Evolutionary conservation across 441 rosid genomes (phyloP), one percentile per base, ranked within the genome.

Genomic region (Erodium moschatum): DNA sequence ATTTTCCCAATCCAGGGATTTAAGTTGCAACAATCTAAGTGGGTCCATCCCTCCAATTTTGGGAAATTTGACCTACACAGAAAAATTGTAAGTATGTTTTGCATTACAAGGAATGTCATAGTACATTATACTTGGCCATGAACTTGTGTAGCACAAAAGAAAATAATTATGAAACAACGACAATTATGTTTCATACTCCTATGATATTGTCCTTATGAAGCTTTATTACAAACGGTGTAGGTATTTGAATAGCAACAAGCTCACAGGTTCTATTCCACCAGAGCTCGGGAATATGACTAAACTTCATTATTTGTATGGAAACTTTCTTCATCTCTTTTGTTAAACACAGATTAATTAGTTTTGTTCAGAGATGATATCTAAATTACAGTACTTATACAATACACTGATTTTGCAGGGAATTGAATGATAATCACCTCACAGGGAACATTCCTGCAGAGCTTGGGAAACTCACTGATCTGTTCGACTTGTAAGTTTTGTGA

Each of bases 391-490:
- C 52, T 46, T 46, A 46, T 11, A 11, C 52, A 46, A 46, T 46
- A 12, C 52, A 46, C 52, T 11, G n/a, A 1, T 46, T 12, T 44
- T 48, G 46, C 79, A 95, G 98, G 84, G 96, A 95, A 78, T 74
- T 95, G 71, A 92, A 89, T 76, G 87, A 83, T 72, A 94, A 95
- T 72, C 70, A 83, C 27, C 83, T 95, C 0, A 76, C 75, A 58
- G 99, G 95, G 68, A 66, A 67, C n/a, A 92, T 95, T 70, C 99
- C 99, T n/a, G 81, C 97, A n/a, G 98, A 95, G 77, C 97, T 92
- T 61, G 99, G 98, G 67, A 92, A 85, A 83, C 86, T 95, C 12
- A 96, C 80, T 2, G 96, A 86, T 70, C 78, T 95, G 78, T 95
- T 92, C 69, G 98, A 95, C 79, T 78, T 95, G 99, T 95, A 70